Conservation (phyloP, 2,329 filamentous ascomycete species). For the Lizonia empirigonia region DNA sequence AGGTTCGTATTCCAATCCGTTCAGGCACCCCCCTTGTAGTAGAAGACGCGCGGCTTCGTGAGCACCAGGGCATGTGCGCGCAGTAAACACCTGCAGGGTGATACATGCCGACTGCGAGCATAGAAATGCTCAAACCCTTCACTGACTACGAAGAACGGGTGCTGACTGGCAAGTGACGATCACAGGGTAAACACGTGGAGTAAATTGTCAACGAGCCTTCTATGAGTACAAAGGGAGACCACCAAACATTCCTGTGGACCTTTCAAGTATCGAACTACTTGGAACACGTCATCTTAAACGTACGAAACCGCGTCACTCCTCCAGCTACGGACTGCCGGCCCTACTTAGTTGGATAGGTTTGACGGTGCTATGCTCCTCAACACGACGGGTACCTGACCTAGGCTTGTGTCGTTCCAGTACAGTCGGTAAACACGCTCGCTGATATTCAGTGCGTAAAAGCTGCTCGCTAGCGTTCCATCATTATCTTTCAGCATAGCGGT, state of each 20-base stretch:
- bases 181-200: background rate
- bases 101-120: background rate
- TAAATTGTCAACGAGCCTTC: background rate
- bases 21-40: no score
- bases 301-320: background rate
- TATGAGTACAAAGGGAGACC: background rate
- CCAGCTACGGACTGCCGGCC: background rate
- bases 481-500: slow-evolving; percentile 20
- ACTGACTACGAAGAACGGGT: no score
- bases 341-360: slow-evolving; percentile 10
- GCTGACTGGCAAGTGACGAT: background rate
- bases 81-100: background rate
- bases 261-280: background rate
- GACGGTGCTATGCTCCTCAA: slow-evolving; percentile 28
- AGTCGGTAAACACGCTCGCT: slow-evolving; percentile 17
- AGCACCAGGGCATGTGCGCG: background rate
- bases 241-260: background rate
- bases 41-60: slow-evolving; percentile 7
- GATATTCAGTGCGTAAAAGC: slow-evolving; percentile 20
- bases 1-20: no score
- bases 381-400: slow-evolving; percentile 23
- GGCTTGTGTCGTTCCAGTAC: slow-evolving; percentile 34
- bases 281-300: background rate
- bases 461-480: slow-evolving; percentile 21
- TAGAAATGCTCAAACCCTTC: background rate